These are phyloP conservation scores for Blastobotrys elegans DNA, from an alignment of 1,139 yeast genomes.

Conservation along the genomic window DNA sequence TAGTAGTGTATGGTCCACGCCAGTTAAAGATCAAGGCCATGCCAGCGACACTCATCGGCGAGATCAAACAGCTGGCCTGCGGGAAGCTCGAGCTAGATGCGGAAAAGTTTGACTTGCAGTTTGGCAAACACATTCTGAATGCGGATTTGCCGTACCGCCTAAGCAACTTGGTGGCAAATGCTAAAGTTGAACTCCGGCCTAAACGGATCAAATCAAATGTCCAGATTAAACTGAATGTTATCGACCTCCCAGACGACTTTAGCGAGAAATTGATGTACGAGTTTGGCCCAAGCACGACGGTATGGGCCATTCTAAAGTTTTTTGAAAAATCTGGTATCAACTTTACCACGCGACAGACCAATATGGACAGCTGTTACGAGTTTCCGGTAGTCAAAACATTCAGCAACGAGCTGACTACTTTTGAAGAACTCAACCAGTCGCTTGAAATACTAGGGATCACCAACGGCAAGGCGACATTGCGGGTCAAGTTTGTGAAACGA, in stretches of 20 bases:
- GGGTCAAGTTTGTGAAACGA: conserved; percentile 26
- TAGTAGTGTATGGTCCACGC: conserved; percentile 22
- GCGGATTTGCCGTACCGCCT: conserved; percentile 28
- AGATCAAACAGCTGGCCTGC: conserved; percentile 27
- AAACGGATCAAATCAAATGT: conserved; percentile 16
- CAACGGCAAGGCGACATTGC: conserved; percentile 25
- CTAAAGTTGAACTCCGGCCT: conserved; percentile 26
- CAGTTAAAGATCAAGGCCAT: conserved; percentile 25
- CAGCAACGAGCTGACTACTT: conserved; percentile 19
- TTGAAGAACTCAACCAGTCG: conserved; percentile 24
- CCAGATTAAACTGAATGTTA: conserved; percentile 24
- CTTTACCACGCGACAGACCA: conserved; percentile 23
- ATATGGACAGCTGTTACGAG: conserved; percentile 21
- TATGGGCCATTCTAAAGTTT: conserved; percentile 26
- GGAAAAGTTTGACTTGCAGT: conserved; percentile 23
- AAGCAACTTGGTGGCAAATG: conserved; percentile 27
- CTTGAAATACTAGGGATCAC: conserved; percentile 25
- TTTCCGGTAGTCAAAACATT: conserved; percentile 27
- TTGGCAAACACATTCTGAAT: conserved; percentile 19
- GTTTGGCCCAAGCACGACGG: conserved; percentile 21
- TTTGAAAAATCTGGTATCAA: conserved; percentile 30
- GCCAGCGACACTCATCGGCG: conserved; percentile 27
- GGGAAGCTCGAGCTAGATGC: conserved; percentile 22
- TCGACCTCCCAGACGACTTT: conserved; percentile 18
- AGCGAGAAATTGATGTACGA: conserved; percentile 15